Evolutionary conservation across 805 yeast genomes (phyloP), one percentile per base, ranked within the genome.

Genomic region (Blastobotrys attinorum): DNA sequence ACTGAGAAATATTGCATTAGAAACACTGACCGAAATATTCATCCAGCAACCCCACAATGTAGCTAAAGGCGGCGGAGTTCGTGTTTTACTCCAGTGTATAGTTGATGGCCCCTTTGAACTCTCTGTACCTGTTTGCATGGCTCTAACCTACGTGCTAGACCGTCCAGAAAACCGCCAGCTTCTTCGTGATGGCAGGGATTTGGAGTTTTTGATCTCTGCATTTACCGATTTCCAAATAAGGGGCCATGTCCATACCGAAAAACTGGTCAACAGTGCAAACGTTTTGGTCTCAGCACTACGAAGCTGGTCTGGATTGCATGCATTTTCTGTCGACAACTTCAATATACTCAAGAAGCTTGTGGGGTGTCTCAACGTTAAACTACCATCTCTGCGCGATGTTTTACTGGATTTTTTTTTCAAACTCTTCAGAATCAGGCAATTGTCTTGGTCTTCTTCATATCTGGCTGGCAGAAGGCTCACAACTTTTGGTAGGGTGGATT

Each of bases 261-360:
- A 71, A 50, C 64, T 87, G 22, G 82, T 81, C 45, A 73, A 71
- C 46, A 66, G 77, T 11, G 76, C 88, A 0, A 70, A 74, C 35
- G 67, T 86, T 6, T 59, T 90, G 2, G 64, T 83, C 0, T 59
- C 73, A 3, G 64, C 85, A 20, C 62, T 90, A 39, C 83, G 85
- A 48, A 71, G 78, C 27, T 81, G 90, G 77, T 70, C 83, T 10
- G 99, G 98, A 0, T 55, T 88, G 8, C 71, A 81, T 47, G 75
- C 81, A 13, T 75, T 81, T 52, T 72, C 83, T 1, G 69, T 73
- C 44, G 67, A 79, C 50, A 64, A 77, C 46, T 80, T 76, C 48
- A 64, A 66, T 44, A 72, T 81, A 7, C 57, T 89, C 18, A 66
- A 64, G 34, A 76, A 77, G 42, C 63, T 89, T 22, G 63, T 89